These are phyloP conservation scores for Candida wancherniae DNA, from an alignment of 805 yeast genomes.

Conservation along the genomic window DNA sequence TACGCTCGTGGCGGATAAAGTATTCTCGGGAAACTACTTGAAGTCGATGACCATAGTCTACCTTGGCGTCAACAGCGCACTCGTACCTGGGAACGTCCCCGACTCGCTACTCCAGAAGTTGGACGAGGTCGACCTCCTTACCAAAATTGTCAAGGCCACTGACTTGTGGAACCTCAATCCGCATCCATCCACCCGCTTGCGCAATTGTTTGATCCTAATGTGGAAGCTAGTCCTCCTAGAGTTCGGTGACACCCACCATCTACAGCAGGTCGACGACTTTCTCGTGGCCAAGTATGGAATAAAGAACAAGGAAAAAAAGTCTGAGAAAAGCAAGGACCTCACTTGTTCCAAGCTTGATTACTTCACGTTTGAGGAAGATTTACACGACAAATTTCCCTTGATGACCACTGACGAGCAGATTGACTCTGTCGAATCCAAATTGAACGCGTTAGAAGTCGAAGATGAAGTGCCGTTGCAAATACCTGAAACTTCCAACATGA, in stretches of 20 bases:
- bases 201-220: slow-evolving; percentile 51
- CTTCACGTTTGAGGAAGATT: slow-evolving; percentile 70
- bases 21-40: slow-evolving; percentile 19
- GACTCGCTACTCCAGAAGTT: slow-evolving; percentile 12
- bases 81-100: slow-evolving; percentile 7
- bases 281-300: slow-evolving; percentile 40
- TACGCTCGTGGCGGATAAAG: background rate
- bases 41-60: slow-evolving; percentile 32
- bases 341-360: slow-evolving; percentile 81
- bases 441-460: slow-evolving; percentile 1
- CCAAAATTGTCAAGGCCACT: slow-evolving; percentile 43
- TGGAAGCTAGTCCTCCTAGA: slow-evolving; percentile 53
- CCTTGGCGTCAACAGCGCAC: slow-evolving; percentile 25
- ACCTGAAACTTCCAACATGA: background rate
- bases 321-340: slow-evolving; percentile 24
- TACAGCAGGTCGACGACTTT: slow-evolving; percentile 43
- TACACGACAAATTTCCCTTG: slow-evolving; percentile 71
- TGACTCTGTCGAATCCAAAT: background rate
- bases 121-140: slow-evolving; percentile 35
- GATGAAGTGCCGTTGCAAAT: slow-evolving; percentile 1
- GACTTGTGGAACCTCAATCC: slow-evolving; percentile 66
- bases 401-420: slow-evolving; percentile 20
- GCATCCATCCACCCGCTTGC: slow-evolving; percentile 37
- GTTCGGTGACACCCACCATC: slow-evolving; percentile 52
- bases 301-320: slow-evolving; percentile 20